Evolutionary conservation across 495 filamentous ascomycete genomes (phyloP).

Genomic region (Penicillium cosmopolitanum): DNA sequence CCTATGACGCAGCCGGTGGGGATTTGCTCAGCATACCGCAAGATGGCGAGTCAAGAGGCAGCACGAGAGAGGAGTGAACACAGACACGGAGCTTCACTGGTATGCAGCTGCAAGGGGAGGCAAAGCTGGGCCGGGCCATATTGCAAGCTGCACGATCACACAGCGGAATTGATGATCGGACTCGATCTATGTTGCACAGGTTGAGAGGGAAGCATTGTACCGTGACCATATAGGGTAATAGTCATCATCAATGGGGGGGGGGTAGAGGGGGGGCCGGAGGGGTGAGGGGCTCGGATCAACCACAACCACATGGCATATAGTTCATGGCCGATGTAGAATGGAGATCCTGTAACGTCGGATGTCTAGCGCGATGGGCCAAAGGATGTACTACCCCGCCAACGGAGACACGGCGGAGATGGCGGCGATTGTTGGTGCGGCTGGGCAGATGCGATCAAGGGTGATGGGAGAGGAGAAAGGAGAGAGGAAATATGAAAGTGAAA

Average conservation of each 20-base stretch:
- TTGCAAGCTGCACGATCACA: constrained; percentile 27
- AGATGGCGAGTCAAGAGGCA: constrained; percentile 6
- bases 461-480: not conserved
- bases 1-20: constrained; percentile 34
- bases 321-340: not conserved
- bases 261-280: not conserved
- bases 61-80: not conserved
- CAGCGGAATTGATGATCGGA: constrained; percentile 22
- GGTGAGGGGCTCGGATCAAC: not conserved
- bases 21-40: constrained; percentile 18
- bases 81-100: constrained; percentile 8
- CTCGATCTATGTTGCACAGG: constrained; percentile 21
- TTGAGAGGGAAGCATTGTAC: not conserved
- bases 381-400: constrained; percentile 6
- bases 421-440: not conserved
- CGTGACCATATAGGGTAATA: no score
- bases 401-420: constrained; percentile 3
- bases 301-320: not conserved
- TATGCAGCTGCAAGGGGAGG: constrained; percentile 33
- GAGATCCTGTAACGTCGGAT: not conserved
- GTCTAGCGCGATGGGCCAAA: constrained; percentile 1
- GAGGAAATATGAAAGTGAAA: not conserved
- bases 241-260: no score
- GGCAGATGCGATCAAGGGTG: not conserved
- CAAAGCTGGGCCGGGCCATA: constrained; percentile 19